Conservation (phyloP, 2,329 filamentous ascomycete genomes). For the Aphanoascus verrucosus region DNA sequence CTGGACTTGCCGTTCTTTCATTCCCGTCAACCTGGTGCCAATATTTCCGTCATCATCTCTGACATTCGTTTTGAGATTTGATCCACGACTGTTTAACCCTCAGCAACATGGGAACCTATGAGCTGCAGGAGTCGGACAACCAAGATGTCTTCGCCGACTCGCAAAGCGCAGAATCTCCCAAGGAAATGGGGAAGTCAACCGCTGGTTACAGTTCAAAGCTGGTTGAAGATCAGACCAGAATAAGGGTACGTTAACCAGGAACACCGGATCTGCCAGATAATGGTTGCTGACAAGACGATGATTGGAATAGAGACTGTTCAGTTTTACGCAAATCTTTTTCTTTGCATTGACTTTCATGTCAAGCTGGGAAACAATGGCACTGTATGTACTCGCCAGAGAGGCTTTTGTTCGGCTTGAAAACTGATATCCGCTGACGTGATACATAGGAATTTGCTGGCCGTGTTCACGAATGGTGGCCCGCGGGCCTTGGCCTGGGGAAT, state of each 20-base stretch:
- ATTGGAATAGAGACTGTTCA: conserved; percentile 20
- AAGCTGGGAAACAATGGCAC: conserved; percentile 21
- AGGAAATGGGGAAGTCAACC: background rate
- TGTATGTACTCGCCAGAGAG: conserved; percentile 14
- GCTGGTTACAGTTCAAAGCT: background rate
- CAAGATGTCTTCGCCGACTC: background rate
- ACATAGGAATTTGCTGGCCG: conserved; percentile 26
- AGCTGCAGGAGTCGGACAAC: background rate
- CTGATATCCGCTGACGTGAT: background rate
- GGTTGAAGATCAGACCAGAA: conserved; percentile 11
- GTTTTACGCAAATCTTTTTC: conserved; percentile 23
- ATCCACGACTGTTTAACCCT: background rate
- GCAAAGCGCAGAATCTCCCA: background rate
- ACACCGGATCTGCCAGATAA: background rate
- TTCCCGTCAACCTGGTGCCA: no score
- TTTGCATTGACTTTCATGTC: conserved; percentile 23
- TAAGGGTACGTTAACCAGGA: conserved; percentile 9
- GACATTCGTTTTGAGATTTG: no score
- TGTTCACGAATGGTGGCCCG: conserved; percentile 28
- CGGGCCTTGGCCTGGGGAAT: conserved; percentile 25
- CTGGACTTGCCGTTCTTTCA: no score
- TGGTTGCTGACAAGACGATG: background rate
- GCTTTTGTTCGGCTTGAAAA: background rate
- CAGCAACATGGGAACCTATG: background rate
- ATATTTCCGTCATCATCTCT: no score